Conservation (phyloP, 495 filamentous ascomycete genomes). For the Penicillium mononematosum region DNA sequence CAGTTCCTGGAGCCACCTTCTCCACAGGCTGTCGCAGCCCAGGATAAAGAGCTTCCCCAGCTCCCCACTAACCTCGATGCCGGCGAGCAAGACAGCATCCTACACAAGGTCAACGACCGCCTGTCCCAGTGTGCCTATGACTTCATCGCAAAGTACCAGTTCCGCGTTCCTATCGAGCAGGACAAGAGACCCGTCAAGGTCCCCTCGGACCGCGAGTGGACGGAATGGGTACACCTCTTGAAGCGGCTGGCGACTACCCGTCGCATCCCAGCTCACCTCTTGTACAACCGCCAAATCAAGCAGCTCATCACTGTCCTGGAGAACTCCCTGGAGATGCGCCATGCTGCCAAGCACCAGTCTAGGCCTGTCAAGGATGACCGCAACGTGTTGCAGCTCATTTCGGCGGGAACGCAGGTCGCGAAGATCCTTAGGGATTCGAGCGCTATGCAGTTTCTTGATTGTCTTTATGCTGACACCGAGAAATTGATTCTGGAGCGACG, state of each 20-base stretch:
- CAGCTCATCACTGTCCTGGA: slow-evolving; percentile 80
- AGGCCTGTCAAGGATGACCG: slow-evolving; percentile 85
- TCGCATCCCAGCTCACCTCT: slow-evolving; percentile 74
- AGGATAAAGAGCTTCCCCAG: slow-evolving; percentile 75
- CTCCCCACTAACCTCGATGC: slow-evolving; percentile 79
- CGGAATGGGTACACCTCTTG: slow-evolving; percentile 86
- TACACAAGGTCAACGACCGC: slow-evolving; percentile 76
- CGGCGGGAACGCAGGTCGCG: slow-evolving; percentile 80
- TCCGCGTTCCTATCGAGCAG: slow-evolving; percentile 76
- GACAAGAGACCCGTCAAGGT: slow-evolving; percentile 78
- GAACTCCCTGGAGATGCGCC: slow-evolving; percentile 82
- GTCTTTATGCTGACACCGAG: slow-evolving; percentile 69
- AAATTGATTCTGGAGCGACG: slow-evolving; percentile 66
- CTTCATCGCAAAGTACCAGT: slow-evolving; percentile 86
- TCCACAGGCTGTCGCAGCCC: slow-evolving; percentile 62
- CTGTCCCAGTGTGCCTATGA: slow-evolving; percentile 83
- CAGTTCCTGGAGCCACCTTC: slow-evolving; percentile 71
- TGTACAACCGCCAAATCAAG: slow-evolving; percentile 89
- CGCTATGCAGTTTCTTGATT: slow-evolving; percentile 77
- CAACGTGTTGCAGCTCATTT: slow-evolving; percentile 83
- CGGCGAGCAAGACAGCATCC: slow-evolving; percentile 78
- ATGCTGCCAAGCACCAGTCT: slow-evolving; percentile 78
- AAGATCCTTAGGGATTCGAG: slow-evolving; percentile 79
- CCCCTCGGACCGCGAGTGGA: slow-evolving; percentile 83
- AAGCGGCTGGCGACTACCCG: slow-evolving; percentile 83